Evolutionary conservation across 2,329 filamentous ascomycete species (phyloP).

Genomic region (Acrocalymma vagum): DNA sequence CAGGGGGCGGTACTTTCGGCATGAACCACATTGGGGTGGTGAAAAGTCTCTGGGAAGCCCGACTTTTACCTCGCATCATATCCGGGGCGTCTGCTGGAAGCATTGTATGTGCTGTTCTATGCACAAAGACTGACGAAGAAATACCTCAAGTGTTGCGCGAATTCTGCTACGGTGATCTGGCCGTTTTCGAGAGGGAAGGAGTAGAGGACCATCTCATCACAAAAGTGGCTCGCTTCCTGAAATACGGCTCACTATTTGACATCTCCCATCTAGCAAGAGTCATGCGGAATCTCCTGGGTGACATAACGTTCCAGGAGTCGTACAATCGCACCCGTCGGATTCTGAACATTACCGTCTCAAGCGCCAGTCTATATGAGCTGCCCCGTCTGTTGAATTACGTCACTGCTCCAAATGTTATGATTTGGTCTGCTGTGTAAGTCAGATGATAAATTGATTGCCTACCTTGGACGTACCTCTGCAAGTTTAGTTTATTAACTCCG

Average conservation of each 20-base stretch:
- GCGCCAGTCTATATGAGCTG: constrained; percentile 85
- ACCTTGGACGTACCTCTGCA: neutral
- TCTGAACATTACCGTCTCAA: constrained; percentile 93
- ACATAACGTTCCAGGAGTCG: constrained; percentile 94
- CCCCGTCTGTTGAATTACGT: constrained; percentile 90
- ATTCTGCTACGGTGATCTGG: constrained; percentile 82
- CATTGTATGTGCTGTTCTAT: constrained; percentile 83
- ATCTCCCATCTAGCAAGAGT: constrained; percentile 82
- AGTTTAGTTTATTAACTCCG: too few relatives aligned
- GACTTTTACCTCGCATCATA: constrained; percentile 83
- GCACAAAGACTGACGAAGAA: constrained; percentile 79
- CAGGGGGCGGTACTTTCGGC: constrained; percentile 87
- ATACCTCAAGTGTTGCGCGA: constrained; percentile 73
- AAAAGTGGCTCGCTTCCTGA: constrained; percentile 77
- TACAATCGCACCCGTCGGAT: constrained; percentile 94
- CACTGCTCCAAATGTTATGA: constrained; percentile 91
- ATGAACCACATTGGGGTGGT: constrained; percentile 93
- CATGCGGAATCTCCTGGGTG: constrained; percentile 81
- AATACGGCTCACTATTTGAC: constrained; percentile 85
- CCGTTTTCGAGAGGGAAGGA: constrained; percentile 75
- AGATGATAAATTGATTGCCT: constrained; percentile 19
- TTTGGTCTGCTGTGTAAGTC: constrained; percentile 87
- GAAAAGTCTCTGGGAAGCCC: constrained; percentile 78
- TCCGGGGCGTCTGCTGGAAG: constrained; percentile 88
- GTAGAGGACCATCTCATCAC: constrained; percentile 70